Conservation (phyloP, 2,329 filamentous ascomycete species). For the Talaromyces sp. region DNA sequence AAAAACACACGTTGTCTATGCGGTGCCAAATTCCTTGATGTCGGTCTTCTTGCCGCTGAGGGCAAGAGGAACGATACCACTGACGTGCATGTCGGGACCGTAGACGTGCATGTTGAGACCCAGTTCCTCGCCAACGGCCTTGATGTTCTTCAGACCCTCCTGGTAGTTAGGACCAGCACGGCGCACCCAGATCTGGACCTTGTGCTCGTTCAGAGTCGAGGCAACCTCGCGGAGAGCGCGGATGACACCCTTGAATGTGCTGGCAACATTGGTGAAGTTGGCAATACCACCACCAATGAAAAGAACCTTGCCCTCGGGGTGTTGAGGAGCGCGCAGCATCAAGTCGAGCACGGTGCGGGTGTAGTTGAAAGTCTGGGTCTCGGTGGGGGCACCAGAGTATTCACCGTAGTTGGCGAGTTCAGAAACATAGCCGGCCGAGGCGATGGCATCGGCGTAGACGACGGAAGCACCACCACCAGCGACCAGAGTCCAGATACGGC, state of each 20-base stretch:
- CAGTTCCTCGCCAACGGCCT: conserved; percentile 88
- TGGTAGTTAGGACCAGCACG: conserved; percentile 96
- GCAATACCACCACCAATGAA: conserved; percentile 99
- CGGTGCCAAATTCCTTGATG: conserved; percentile 54
- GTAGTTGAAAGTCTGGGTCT: conserved; percentile 99
- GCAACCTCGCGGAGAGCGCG: conserved; percentile 88
- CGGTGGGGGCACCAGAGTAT: conserved; percentile 97
- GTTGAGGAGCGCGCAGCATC: conserved; percentile 84
- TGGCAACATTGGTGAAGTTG: conserved; percentile 99
- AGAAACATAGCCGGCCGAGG: conserved; percentile 87
- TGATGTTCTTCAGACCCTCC: conserved; percentile 99
- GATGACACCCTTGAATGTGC: conserved; percentile 99
- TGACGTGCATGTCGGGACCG: conserved; percentile 80
- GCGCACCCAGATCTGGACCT: conserved; percentile 94
- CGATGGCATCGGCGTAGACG: conserved; percentile 98
- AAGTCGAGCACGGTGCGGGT: conserved; percentile 94
- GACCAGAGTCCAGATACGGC: conserved; percentile 96
- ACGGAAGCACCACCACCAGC: conserved; percentile 99
- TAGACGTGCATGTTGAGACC: conserved; percentile 92
- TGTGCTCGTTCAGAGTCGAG: conserved; percentile 84
- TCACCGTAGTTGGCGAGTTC: conserved; percentile 99
- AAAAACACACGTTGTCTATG: conserved; percentile 5
- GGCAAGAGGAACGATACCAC: conserved; percentile 90
- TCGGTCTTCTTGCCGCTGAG: conserved; percentile 60
- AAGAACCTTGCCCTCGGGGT: conserved; percentile 90